Evolutionary conservation across 805 yeast species (phyloP).

Genomic region (Isabelozyma gotoi): DNA sequence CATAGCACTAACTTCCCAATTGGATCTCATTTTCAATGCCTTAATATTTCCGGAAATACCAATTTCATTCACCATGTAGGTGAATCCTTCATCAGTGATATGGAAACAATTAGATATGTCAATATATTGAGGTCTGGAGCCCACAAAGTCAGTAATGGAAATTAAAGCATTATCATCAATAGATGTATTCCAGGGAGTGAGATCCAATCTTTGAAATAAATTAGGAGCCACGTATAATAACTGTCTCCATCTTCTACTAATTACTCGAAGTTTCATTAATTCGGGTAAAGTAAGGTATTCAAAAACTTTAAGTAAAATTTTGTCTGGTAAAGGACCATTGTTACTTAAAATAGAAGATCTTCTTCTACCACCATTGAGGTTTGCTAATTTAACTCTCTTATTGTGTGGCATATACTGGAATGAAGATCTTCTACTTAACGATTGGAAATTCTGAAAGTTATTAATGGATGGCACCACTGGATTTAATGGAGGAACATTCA

Average conservation of each 20-base stretch:
- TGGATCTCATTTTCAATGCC: constrained; percentile 59
- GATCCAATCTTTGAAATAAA: constrained; percentile 51
- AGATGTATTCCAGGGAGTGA: constrained; percentile 60
- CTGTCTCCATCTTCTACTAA: constrained; percentile 70
- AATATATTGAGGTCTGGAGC: constrained; percentile 60
- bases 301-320: constrained; percentile 54
- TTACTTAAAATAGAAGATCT: constrained; percentile 57
- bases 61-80: constrained; percentile 66
- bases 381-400: constrained; percentile 50
- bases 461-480: constrained; percentile 34
- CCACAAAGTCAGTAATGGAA: constrained; percentile 66
- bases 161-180: constrained; percentile 58
- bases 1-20: constrained; percentile 79
- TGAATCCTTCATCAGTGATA: constrained; percentile 72
- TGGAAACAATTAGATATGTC: constrained; percentile 75
- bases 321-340: constrained; percentile 60
- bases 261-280: constrained; percentile 57
- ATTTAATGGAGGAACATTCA: constrained; percentile 39
- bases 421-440: constrained; percentile 12
- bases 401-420: constrained; percentile 57
- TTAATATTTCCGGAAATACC: constrained; percentile 64
- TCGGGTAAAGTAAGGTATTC: constrained; percentile 53
- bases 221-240: constrained; percentile 56
- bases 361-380: constrained; percentile 44
- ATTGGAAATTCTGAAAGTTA: constrained; percentile 24